Base-by-base conservation (phyloP, 768 basidiomycete species). In the Xerocomus potaroensis region DNA sequence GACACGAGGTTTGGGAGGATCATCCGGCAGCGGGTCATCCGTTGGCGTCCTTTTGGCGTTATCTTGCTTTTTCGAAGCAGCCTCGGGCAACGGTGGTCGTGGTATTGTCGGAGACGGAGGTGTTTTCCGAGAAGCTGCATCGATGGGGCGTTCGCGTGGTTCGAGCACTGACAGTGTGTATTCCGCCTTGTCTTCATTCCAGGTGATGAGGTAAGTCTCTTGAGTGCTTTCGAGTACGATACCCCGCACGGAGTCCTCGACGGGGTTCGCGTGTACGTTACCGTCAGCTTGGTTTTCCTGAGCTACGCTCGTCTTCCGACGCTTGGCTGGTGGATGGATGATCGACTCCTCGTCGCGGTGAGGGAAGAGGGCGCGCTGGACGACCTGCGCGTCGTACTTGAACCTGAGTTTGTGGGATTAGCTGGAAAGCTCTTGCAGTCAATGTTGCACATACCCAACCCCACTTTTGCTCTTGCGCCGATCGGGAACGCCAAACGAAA, bases 301-400 rank as follows among this genome's bases (percentile, higher is more conserved):
- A 3, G 19, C n/a, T 26, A 29, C 40, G 32, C 43, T n/a, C 2
- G 54, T 24, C 55, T 61, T 66, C 42, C 63, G 62, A 21, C 65
- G 65, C 42, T 66, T 66, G 10, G 46, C n/a, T 7, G 54, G 53
- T 3, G 53, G 61, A 14, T 6, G 26, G 15, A 55, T 19, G n/a
- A 46, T 37, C n/a, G 56, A 51, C 6, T 27, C 58, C 30, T 33
- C 51, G 16, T 50, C 46, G 19, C 52, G 49, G 24, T 60, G 53
- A 16, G 78, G 75, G 60, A 80, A 80, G 12, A 81, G 63, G 1
- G 71, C 63, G 23, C 65, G 63, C 23, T 67, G 66, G 7, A 81
- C 62, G 3, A 72, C 58, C 5, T 57, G 56, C 0, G 78, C 72
- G 8, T 74, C 66, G 49, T 79, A 82, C 61, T 80, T 80, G 48